phyloP scores from a whole-genome alignment of 2,329 filamentous ascomycete species.

The Fusarium poae region DNA sequence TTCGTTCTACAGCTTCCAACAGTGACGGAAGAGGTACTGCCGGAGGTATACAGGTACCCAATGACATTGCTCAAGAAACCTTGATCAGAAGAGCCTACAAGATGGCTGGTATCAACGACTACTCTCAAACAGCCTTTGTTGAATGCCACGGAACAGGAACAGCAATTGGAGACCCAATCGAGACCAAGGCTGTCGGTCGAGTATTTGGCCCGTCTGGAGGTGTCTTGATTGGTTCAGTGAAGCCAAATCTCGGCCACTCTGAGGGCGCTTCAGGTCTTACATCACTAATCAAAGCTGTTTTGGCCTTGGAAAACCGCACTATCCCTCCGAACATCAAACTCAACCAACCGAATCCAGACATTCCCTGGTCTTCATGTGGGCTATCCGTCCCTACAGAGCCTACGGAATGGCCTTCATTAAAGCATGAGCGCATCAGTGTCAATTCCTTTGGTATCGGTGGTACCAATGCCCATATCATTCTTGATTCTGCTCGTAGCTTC shows the following conservation, averaged over 20 bases:
- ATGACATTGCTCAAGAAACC: neutral
- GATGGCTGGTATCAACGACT: neutral
- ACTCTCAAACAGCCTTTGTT: conserved; percentile 5
- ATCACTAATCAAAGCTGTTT: conserved; percentile 18
- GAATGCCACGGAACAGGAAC: conserved; percentile 14
- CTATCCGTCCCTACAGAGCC: conserved; percentile 46
- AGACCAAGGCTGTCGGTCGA: conserved; percentile 3
- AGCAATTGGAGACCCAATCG: conserved; percentile 5
- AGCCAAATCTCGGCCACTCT: conserved; percentile 2
- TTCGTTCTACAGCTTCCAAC: conserved; percentile 3
- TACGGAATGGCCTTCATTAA: conserved; percentile 46
- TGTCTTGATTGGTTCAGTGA: conserved; percentile 1
- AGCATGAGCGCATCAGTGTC: conserved; percentile 49
- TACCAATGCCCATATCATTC: conserved; percentile 53
- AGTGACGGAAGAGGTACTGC: conserved; percentile 21
- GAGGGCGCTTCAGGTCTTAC: conserved; percentile 10
- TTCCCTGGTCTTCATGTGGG: conserved; percentile 41
- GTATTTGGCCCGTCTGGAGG: conserved; percentile 10
- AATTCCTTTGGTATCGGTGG: conserved; percentile 59
- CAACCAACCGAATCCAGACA: conserved; percentile 47
- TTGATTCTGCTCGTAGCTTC: conserved; percentile 2
- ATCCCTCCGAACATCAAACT: conserved; percentile 54
- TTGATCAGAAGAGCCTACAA: conserved; percentile 8
- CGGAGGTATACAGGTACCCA: conserved; percentile 14
- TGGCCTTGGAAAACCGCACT: conserved; percentile 50